Base-by-base conservation (phyloP, 768 basidiomycete genomes). In the Clavaria fumosa region DNA sequence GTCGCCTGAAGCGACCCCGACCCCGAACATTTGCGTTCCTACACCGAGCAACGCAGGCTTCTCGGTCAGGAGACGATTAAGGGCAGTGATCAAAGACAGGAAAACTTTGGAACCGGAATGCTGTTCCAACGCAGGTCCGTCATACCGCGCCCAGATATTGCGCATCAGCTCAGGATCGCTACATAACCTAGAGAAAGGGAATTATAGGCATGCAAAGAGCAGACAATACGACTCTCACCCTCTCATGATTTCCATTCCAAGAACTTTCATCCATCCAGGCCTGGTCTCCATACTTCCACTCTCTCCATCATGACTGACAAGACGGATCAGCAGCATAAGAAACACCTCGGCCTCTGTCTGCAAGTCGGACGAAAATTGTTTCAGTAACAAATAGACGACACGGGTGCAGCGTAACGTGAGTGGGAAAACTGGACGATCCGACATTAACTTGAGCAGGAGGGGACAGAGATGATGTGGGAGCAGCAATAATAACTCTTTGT, bases 181-280 rank as follows among this genome's bases (percentile, higher is more conserved):
- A 50, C 84, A 90, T 21, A 90, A 51, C 5, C 78, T 82, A 46
- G 21, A 21, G 11, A 39, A 31, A 38, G 31, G 24, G 26, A 5
- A 18, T 14, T 34, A 36, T 24, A 14, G 18, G 19, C 9, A 35
- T 20, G 19, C 3, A 21, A 14, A 14, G 11, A 9, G 21, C 23
- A 23, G 12, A 21, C 7, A 28, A 19, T 7, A 7, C 4, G 24
- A 45, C 56, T 43, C 58, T 24, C 48, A 82, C 78, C 88, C 91
- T 53, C 90, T 65, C 61, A 93, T 75, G 31, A 90, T 80, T 53
- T 97, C 91, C 75, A 93, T 77, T 1, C 86, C 78, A 6, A 97
- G 65, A 0, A 93, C 86, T 11, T 89, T 66, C 65, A 88, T 82
- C 90, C 91, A 97, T 21, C 64, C 54, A 1, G 88, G 83, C 20